Conservation (phyloP, 2,329 filamentous ascomycete genomes). For the Helotiales sp. region DNA sequence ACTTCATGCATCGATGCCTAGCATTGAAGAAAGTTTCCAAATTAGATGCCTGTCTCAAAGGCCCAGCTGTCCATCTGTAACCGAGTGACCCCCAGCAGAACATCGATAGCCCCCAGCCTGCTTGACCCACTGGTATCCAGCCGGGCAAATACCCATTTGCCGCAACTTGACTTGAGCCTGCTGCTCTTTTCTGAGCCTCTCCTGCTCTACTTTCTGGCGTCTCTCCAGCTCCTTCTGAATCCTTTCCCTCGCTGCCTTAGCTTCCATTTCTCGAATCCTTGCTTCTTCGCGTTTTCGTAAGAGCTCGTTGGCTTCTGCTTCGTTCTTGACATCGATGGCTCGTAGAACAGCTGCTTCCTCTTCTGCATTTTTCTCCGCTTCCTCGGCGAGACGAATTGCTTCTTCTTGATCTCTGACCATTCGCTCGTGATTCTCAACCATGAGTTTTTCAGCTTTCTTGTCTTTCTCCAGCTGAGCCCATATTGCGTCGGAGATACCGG, state of each 20-base stretch:
- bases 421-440: slow-evolving; percentile 24
- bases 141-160: slow-evolving; percentile 57
- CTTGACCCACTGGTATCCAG: neutral
- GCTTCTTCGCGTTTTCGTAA: slow-evolving; percentile 38
- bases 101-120: slow-evolving; percentile 58
- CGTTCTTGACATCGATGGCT: slow-evolving; percentile 34
- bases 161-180: slow-evolving; percentile 54
- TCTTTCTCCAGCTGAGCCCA: slow-evolving; percentile 66
- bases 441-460: slow-evolving; percentile 41
- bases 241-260: slow-evolving; percentile 38
- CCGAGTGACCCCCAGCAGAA: slow-evolving; percentile 62
- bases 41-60: slow-evolving; percentile 5
- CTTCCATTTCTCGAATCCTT: slow-evolving; percentile 39
- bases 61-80: slow-evolving; percentile 45
- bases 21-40: neutral
- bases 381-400: slow-evolving; percentile 32
- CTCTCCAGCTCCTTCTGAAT: slow-evolving; percentile 44
- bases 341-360: slow-evolving; percentile 39
- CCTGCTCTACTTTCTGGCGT: slow-evolving; percentile 43
- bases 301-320: slow-evolving; percentile 36
- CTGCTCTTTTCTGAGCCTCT: slow-evolving; percentile 48
- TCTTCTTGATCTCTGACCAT: slow-evolving; percentile 36
- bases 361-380: slow-evolving; percentile 32
- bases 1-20: too few species aligned
- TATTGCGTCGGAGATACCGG: slow-evolving; percentile 61